Conservation (phyloP, 148 eudicot species). For the Fagopyrum esculentum region DNA sequence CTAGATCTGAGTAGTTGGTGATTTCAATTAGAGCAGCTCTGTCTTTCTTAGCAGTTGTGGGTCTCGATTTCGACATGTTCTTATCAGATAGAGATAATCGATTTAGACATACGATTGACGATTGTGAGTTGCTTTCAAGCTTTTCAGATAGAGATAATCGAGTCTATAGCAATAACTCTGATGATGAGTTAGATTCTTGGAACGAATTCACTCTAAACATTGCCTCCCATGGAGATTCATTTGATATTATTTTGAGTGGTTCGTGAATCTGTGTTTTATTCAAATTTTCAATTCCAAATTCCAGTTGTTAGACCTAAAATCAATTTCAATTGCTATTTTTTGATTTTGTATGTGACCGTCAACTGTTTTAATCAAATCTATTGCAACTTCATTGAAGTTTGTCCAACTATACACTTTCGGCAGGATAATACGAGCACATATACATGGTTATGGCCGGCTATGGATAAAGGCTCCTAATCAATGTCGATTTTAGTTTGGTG, state of each 20-base stretch:
- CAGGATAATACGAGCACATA: conserved; percentile 31
- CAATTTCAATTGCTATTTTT: not conserved
- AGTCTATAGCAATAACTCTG: conserved; percentile 47
- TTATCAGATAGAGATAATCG: too few relatives aligned
- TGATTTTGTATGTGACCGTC: not conserved
- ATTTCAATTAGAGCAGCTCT: too few relatives aligned
- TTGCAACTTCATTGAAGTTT: not conserved
- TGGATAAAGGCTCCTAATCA: conserved; percentile 36
- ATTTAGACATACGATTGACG: too few relatives aligned
- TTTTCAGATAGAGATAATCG: too few relatives aligned
- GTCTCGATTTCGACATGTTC: too few relatives aligned
- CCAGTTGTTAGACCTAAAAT: too few relatives aligned
- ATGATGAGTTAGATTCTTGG: conserved; percentile 44
- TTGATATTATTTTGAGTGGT: too few relatives aligned
- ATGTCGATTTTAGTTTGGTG: conserved; percentile 54
- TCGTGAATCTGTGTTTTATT: too few relatives aligned
- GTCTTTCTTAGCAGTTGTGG: too few relatives aligned
- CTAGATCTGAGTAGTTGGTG: conserved; percentile 21
- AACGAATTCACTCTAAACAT: conserved; percentile 15
- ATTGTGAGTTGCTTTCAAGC: too few relatives aligned
- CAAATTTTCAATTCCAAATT: too few relatives aligned
- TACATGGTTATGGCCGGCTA: conserved; percentile 24
- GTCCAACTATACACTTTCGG: not conserved
- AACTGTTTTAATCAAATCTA: not conserved
- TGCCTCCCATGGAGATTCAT: conserved; percentile 24